Conservation (phyloP, 164 flowering plant genomes). For the Magnolia kwangsiensis region DNA sequence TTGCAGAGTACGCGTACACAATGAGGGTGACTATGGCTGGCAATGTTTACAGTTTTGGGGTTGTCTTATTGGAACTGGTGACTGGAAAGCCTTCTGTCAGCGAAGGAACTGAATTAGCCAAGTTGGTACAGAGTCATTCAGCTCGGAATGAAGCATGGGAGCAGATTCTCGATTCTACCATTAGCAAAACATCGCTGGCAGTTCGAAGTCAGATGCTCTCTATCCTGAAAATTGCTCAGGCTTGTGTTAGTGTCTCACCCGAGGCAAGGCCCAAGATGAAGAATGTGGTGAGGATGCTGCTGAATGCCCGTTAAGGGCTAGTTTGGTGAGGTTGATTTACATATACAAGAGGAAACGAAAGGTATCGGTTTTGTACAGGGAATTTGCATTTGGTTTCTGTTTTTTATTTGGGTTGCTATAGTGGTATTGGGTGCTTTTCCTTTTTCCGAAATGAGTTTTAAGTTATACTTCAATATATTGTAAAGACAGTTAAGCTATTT, state of each 20-base stretch:
- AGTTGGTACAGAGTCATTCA: constrained; percentile 47
- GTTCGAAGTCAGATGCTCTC: constrained; percentile 61
- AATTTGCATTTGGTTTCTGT: neutral
- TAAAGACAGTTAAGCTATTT: neutral
- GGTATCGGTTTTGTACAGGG: constrained; percentile 11
- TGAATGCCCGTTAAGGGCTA: constrained; percentile 43
- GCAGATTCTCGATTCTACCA: constrained; percentile 49
- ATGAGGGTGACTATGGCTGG: constrained; percentile 76
- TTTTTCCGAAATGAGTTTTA: neutral
- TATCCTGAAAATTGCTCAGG: constrained; percentile 54
- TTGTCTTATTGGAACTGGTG: constrained; percentile 58
- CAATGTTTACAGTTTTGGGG: constrained; percentile 79
- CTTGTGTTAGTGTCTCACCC: constrained; percentile 54
- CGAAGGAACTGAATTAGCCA: constrained; percentile 63
- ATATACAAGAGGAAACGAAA: neutral
- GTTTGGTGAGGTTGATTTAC: neutral
- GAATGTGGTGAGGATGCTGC: constrained; percentile 58
- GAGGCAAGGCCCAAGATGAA: constrained; percentile 71
- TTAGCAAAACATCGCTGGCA: constrained; percentile 29
- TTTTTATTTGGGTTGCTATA: neutral
- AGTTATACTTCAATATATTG: neutral
- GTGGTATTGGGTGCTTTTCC: neutral
- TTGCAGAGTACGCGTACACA: constrained; percentile 81
- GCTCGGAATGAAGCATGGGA: constrained; percentile 36
- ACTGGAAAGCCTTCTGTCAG: constrained; percentile 64